phyloP scores from a whole-genome alignment of 257 asterid genomes.

The Solanum microdontum region DNA sequence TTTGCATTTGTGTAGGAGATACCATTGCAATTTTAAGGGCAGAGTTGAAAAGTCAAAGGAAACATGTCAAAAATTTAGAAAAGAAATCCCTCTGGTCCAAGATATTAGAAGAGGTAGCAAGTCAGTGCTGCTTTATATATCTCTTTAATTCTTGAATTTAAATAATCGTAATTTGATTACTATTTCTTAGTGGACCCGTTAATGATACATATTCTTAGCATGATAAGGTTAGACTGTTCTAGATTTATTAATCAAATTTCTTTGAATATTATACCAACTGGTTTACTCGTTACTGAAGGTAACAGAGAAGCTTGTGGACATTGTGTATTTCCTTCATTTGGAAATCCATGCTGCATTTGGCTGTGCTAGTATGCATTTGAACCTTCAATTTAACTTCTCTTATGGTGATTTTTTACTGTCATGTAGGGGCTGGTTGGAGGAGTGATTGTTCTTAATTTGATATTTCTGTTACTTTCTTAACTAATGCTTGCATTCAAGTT shows the following conservation, averaged over 20 bases:
- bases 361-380: conserved; percentile 40
- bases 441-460: not conserved
- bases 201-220: not conserved
- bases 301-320: conserved; percentile 87
- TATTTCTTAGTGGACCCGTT: not conserved
- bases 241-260: not conserved
- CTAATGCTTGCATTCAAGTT: not conserved
- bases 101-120: conserved; percentile 80
- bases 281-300: conserved; percentile 34
- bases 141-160: not conserved
- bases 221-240: not conserved
- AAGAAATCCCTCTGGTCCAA: conserved; percentile 89
- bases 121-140: not conserved
- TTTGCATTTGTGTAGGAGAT: conserved; percentile 37
- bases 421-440: not conserved
- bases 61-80: conserved; percentile 63
- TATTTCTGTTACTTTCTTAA: not conserved
- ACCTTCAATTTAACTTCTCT: not conserved
- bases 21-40: conserved; percentile 65
- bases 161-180: not conserved
- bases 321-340: conserved; percentile 71
- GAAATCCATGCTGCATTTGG: conserved; percentile 72
- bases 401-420: not conserved
- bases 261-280: not conserved
- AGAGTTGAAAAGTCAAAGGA: conserved; percentile 81